Evolutionary conservation across 257 asterid genomes (phyloP), one percentile per base, ranked within the genome.

Genomic region (Plectranthus barbatus): DNA sequence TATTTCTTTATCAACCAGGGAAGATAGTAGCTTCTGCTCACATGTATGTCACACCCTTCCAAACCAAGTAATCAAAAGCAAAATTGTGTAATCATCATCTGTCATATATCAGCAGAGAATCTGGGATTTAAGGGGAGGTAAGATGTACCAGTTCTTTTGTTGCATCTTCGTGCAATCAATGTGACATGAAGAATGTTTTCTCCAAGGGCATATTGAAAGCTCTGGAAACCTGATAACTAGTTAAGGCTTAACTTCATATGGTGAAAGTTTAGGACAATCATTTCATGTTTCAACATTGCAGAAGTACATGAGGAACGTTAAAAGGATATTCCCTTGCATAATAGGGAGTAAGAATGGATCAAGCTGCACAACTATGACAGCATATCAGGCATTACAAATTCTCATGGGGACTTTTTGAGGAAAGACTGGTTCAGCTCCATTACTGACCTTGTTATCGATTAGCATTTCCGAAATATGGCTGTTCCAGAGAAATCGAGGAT

Each of bases 241-340:
- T 86, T 83, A 90, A 84, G 97, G 82, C 58, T 39, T 61, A 70
- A 0, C 79, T 62, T 51, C 64, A 77, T 50, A 71, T 7, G 15
- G 52, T 58, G 31, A 26, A 49, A 51, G 36, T 23, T 40, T 39
- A 49, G 44, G 37, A 59, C 31, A 42, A 42, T 40, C 19, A 41
- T 50, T 23, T 41, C 63, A 46, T 42, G 52, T 17, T 60, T 52
- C 20, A 37, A 15, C 21, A 50, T 45, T 39, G 55, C 31, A 41
- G 60, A 54, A 74, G 57, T 37, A 4, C 4, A 41, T 39, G 10
- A 50, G 60, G 64, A 62, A 68, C 17, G 49, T 40, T 57, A 57
- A 60, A 73, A 84, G 99, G 99, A 94, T 94, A 94, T 79, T 94
- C 70, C 99, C 99, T 83, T 94, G 99, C 82, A 94, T 76, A 33